Percentiles rank a stretch among this genome's conserved stretches.
Evolutionary conservation across 441 rosid genomes (phyloP).

Genomic region (Manihot esculenta): DNA sequence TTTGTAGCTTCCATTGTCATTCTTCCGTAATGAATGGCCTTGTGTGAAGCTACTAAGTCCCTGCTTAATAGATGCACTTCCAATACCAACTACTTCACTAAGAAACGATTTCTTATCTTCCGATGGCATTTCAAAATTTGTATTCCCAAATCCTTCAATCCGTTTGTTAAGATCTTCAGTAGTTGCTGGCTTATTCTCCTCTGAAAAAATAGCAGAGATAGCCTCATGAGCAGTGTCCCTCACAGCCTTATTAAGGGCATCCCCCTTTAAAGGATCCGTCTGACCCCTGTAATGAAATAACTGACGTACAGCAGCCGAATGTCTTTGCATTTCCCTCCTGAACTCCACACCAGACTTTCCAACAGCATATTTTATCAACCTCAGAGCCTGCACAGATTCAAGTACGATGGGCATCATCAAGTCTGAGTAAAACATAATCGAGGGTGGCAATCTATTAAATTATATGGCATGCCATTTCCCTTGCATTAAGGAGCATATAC

Average conservation of each 20-base stretch:
- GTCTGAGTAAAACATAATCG: neutral
- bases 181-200: constrained; percentile 65
- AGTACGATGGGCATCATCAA: constrained; percentile 16
- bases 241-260: constrained; percentile 94
- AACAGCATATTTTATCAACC: constrained; percentile 84
- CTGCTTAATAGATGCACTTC: constrained; percentile 94
- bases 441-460: neutral
- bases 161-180: constrained; percentile 61
- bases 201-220: constrained; percentile 78
- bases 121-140: constrained; percentile 65
- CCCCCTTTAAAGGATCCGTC: constrained; percentile 85
- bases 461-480: neutral
- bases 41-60: constrained; percentile 83
- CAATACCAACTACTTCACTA: constrained; percentile 90
- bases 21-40: constrained; percentile 63
- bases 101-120: constrained; percentile 92
- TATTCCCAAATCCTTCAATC: constrained; percentile 95
- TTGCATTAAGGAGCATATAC: neutral
- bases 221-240: constrained; percentile 94
- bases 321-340: constrained; percentile 96
- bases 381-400: constrained; percentile 61
- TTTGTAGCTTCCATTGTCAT: constrained; percentile 80
- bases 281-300: constrained; percentile 88
- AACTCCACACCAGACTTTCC: constrained; percentile 94
- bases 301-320: constrained; percentile 85